These are phyloP conservation scores for Fraxinus xanthoxyloides DNA, from an alignment of 305 asterid genomes.

Conservation along the genomic window DNA sequence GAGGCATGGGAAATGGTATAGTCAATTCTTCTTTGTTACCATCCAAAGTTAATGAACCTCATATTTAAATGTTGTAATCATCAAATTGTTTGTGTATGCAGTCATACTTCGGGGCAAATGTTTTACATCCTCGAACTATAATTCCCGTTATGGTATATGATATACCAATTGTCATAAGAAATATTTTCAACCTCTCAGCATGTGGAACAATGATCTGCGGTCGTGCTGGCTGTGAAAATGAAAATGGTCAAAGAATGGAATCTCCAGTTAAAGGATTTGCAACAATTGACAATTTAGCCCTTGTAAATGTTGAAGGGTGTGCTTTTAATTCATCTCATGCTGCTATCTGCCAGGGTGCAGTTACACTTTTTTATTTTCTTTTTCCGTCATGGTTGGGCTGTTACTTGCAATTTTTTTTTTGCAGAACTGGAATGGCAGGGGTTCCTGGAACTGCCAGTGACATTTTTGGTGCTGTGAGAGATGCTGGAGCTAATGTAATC, in stretches of 20 bases:
- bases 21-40: constrained; percentile 17
- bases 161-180: constrained; percentile 89
- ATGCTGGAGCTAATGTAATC: constrained; percentile 91
- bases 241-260: constrained; percentile 46
- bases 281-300: constrained; percentile 92
- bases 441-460: constrained; percentile 95
- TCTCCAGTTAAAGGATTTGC: constrained; percentile 93
- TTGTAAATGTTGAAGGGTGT: constrained; percentile 96
- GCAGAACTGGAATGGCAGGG: constrained; percentile 99
- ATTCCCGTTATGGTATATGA: constrained; percentile 93
- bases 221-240: constrained; percentile 42
- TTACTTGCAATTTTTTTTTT: constrained; percentile 22
- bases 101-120: constrained; percentile 99
- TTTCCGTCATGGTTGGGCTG: constrained; percentile 9
- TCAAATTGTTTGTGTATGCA: constrained; percentile 33
- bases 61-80: constrained; percentile 20
- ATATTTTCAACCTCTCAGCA: constrained; percentile 87
- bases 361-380: neutral
- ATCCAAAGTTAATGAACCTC: constrained; percentile 20
- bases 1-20: constrained; percentile 99
- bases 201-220: constrained; percentile 86
- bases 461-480: constrained; percentile 85
- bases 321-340: constrained; percentile 23
- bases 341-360: neutral
- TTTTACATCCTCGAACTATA: constrained; percentile 94